Percentiles rank a stretch among this genome's conserved stretches.
Conservation (phyloP, 2,329 filamentous ascomycete genomes). For the Fusarium paranaense region DNA sequence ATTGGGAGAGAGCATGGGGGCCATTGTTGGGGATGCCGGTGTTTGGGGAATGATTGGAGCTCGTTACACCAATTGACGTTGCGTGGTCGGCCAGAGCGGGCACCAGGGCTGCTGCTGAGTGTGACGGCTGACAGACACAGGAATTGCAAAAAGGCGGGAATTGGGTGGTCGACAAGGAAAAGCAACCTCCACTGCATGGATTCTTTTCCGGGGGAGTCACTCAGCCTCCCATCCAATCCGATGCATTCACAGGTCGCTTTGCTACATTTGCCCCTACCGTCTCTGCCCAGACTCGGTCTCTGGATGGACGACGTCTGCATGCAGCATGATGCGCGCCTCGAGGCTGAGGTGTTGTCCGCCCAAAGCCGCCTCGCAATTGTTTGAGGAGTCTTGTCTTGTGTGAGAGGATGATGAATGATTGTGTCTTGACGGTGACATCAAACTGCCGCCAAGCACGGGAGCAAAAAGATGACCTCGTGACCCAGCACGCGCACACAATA, state of each 20-base stretch:
- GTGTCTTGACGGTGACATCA: slow-evolving; percentile 31
- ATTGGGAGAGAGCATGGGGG: slow-evolving; percentile 3
- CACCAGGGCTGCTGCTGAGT: not conserved
- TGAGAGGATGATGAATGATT: not conserved
- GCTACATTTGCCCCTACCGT: slow-evolving; percentile 17
- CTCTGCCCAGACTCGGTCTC: not conserved
- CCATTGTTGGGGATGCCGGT: slow-evolving; percentile 9
- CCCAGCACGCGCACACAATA: slow-evolving; percentile 20
- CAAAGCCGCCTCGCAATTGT: not conserved
- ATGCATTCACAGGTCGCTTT: not conserved
- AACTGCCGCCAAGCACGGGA: slow-evolving; percentile 19
- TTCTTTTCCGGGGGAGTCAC: slow-evolving; percentile 18
- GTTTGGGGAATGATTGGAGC: slow-evolving; percentile 11
- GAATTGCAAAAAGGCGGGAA: slow-evolving; percentile 23
- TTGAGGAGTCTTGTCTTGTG: not conserved
- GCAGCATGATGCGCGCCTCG: slow-evolving; percentile 19
- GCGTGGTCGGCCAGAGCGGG: slow-evolving; percentile 2
- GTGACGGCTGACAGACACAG: slow-evolving; percentile 20
- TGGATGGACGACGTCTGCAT: not conserved
- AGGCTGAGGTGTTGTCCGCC: not conserved
- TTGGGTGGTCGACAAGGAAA: slow-evolving; percentile 12
- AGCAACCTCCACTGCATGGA: slow-evolving; percentile 25
- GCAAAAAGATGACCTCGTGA: slow-evolving; percentile 33
- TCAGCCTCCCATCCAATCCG: slow-evolving; percentile 1
- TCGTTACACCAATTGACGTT: slow-evolving; percentile 9